Base-by-base conservation (phyloP, 2,329 filamentous ascomycete genomes). In the Claviceps sp. region DNA sequence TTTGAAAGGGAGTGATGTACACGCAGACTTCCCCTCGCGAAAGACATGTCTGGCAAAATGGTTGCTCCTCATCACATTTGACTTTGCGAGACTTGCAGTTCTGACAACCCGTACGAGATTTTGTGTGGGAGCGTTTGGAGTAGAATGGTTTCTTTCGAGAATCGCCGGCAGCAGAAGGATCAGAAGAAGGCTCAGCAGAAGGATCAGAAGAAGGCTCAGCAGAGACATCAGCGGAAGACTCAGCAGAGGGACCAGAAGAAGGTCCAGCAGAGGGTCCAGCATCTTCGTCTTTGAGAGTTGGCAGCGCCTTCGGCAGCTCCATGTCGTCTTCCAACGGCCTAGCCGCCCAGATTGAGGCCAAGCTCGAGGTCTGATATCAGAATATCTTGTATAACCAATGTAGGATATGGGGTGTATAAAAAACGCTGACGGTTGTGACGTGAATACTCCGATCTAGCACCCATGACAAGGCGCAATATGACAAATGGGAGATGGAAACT, bases 31-130 rank as follows among this genome's bases (percentile, higher is more conserved):
- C 71, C 52, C 67, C 70, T 53, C 76, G 70, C 54, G 74, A 61
- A 43, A 62, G 68, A 60, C 77, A 80, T 34, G 70, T 67, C 42
- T 70, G 69, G 58, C 77, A 80, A 2, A 65, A 59, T 0, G 77
- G 77, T 30, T 67, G 70, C 5, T 58, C 66, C 59, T 80, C 76
- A 54, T 77, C 72, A 62, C 76, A 79, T 63, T 77, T 78, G 51
- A 77, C 73, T 62, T 76, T 78, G 51, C 77, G 72, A 16, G 63
- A 61, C 63, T 79, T 80, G 68, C 77, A 80, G 58, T 73, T 76
- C 55, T 65, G 66, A 58, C 77, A 80, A 5, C 76, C 77, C 2
- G 68, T 65, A 34, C 76, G 67, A 1, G 76, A 77, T 62, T 80
- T 80, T 56, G 68, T 74, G 61, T 80, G 77, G 47, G 76, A 74